phyloP scores from a whole-genome alignment of 2,329 filamentous ascomycete genomes.

The Eurotiales sp. region DNA sequence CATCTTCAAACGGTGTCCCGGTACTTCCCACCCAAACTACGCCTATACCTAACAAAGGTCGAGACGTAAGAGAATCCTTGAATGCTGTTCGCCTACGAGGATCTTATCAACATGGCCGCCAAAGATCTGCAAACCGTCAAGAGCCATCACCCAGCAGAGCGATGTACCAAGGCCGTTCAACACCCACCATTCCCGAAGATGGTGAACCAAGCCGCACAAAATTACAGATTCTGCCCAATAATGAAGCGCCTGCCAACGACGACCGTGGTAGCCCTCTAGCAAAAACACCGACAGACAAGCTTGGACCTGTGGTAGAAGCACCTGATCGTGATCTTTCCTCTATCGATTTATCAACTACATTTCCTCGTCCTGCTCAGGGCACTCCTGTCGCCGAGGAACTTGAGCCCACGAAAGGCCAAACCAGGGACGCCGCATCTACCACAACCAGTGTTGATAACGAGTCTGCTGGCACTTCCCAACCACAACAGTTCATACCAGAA shows the following conservation, averaged over 20 bases:
- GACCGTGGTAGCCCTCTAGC: conserved; percentile 37
- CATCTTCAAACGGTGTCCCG: conserved; percentile 75
- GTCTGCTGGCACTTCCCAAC: conserved; percentile 39
- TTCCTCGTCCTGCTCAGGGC: conserved; percentile 38
- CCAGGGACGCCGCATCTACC: conserved; percentile 6
- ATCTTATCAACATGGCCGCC: conserved; percentile 51
- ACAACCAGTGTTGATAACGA: conserved; percentile 16
- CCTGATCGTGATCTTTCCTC: conserved; percentile 35
- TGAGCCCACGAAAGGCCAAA: conserved; percentile 27
- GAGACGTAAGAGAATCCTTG: conserved; percentile 74
- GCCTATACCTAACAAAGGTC: conserved; percentile 70
- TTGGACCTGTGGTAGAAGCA: conserved; percentile 37
- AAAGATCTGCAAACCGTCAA: conserved; percentile 48
- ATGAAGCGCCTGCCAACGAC: conserved; percentile 27
- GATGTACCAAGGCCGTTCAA: conserved; percentile 35
- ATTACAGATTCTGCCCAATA: conserved; percentile 28
- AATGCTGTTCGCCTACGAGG: conserved; percentile 63
- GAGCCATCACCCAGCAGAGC: conserved; percentile 62
- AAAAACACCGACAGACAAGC: conserved; percentile 66
- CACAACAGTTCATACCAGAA: conserved; percentile 56
- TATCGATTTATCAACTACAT: conserved; percentile 57
- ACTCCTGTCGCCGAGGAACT: conserved; percentile 33
- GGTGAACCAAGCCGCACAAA: conserved; percentile 39
- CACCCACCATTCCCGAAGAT: conserved; percentile 62
- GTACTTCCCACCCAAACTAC: conserved; percentile 62